Percentiles rank a stretch among this genome's conserved stretches.
Conservation (phyloP, 768 basidiomycete genomes). For the Termitomyces sp. region DNA sequence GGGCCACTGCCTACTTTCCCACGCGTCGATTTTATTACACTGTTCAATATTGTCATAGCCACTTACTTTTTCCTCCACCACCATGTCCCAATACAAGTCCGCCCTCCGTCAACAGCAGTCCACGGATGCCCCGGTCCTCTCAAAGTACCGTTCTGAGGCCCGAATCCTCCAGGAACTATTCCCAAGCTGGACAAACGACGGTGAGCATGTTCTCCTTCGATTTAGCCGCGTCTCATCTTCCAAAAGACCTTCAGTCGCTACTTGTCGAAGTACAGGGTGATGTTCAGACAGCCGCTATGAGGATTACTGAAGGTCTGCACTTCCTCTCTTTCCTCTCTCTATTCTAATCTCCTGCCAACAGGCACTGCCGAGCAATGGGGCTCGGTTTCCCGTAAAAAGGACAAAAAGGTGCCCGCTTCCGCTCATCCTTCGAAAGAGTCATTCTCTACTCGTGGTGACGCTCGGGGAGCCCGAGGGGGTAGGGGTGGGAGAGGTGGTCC, state of each 20-base stretch:
- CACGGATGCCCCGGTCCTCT: conserved; percentile 29
- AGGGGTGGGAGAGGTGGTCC: conserved; percentile 58
- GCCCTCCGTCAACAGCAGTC: conserved; percentile 37
- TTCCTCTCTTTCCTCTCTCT: conserved; percentile 7
- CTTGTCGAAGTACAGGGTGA: conserved; percentile 70
- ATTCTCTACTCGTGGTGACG: conserved; percentile 46
- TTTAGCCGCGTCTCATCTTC: conserved; percentile 24
- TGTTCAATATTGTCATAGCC: conserved; percentile 6
- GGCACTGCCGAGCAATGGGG: conserved; percentile 81
- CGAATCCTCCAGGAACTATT: conserved; percentile 70
- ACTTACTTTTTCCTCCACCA: conserved; percentile 19
- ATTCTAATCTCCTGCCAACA: conserved; percentile 28
- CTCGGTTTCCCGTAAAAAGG: conserved; percentile 83
- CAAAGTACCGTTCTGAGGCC: conserved; percentile 53
- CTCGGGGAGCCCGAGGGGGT: conserved; percentile 60
- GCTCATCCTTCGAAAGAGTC: conserved; percentile 52
- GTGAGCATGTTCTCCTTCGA: conserved; percentile 31
- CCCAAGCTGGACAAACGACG: conserved; percentile 67
- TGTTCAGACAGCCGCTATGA: conserved; percentile 62
- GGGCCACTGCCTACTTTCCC: conserved; percentile 14
- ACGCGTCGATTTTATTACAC: conserved; percentile 18
- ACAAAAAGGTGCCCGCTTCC: conserved; percentile 61
- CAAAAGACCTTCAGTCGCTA: conserved; percentile 64
- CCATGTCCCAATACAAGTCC: conserved; percentile 55
- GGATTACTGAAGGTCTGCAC: conserved; percentile 69